phyloP scores from a whole-genome alignment of 2,329 filamentous ascomycete species.

The Penicillium sp. region DNA sequence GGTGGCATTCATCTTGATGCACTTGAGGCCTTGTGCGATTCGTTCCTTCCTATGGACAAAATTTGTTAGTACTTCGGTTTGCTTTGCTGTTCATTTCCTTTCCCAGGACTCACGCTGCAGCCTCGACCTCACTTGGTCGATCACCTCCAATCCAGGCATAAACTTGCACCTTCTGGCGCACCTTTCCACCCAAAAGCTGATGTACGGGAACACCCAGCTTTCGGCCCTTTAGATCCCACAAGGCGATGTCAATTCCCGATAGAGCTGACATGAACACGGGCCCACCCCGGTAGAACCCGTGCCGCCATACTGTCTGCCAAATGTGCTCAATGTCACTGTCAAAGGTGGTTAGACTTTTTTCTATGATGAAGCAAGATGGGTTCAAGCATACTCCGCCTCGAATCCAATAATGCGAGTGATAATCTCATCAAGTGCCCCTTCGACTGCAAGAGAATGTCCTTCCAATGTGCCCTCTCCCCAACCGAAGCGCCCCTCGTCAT shows the following conservation, averaged over 20 bases:
- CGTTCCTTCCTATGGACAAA: constrained; percentile 40
- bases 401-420: constrained; percentile 60
- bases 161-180: constrained; percentile 66
- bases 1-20: constrained; percentile 78
- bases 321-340: constrained; percentile 75
- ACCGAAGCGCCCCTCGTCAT: constrained; percentile 63
- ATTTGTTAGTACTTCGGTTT: background rate
- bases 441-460: constrained; percentile 70
- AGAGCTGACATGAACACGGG: constrained; percentile 78
- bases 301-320: constrained; percentile 71
- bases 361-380: background rate
- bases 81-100: background rate
- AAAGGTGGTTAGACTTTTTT: background rate
- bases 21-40: constrained; percentile 41
- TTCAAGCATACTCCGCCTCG: constrained; percentile 63
- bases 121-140: constrained; percentile 63
- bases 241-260: constrained; percentile 72
- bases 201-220: constrained; percentile 67
- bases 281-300: constrained; percentile 72
- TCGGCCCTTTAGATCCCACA: constrained; percentile 75
- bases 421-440: constrained; percentile 69
- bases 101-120: constrained; percentile 44
- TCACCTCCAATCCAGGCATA: constrained; percentile 80
- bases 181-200: constrained; percentile 70
- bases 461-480: constrained; percentile 77